These are phyloP conservation scores for Lizonia empirigonia DNA, from an alignment of 2,329 filamentous ascomycete genomes.

Conservation along the genomic window DNA sequence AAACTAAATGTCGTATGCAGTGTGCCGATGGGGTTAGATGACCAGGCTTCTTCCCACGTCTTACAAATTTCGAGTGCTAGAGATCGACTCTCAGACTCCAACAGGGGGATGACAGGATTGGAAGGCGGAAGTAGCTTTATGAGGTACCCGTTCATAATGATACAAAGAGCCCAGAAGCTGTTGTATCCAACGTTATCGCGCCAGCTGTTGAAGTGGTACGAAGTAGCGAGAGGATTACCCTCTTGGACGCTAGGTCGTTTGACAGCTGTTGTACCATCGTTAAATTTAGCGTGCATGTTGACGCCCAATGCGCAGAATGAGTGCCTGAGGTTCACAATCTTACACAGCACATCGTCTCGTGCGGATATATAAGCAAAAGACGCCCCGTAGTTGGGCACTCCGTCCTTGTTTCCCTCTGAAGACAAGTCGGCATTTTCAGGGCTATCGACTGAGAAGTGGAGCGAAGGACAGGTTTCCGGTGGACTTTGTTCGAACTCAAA, in stretches of 20 bases:
- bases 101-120: slow-evolving; percentile 24
- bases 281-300: slow-evolving; percentile 30
- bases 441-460: slow-evolving; percentile 28
- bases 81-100: slow-evolving; percentile 37
- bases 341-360: slow-evolving; percentile 26
- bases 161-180: slow-evolving; percentile 41
- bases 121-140: slow-evolving; percentile 35
- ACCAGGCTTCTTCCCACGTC: slow-evolving; percentile 45
- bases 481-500: slow-evolving; percentile 13
- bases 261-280: slow-evolving; percentile 27
- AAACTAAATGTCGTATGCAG: slow-evolving; percentile 42
- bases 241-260: slow-evolving; percentile 28
- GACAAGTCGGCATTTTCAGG: slow-evolving; percentile 24
- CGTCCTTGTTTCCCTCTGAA: slow-evolving; percentile 17
- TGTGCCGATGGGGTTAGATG: slow-evolving; percentile 39
- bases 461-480: slow-evolving; percentile 27
- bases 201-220: slow-evolving; percentile 40
- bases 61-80: slow-evolving; percentile 42
- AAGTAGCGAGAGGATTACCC: slow-evolving; percentile 26
- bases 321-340: slow-evolving; percentile 33
- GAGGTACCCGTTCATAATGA: slow-evolving; percentile 38
- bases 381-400: slow-evolving; percentile 1
- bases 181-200: slow-evolving; percentile 41
- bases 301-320: slow-evolving; percentile 26
- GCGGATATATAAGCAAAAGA: slow-evolving; percentile 11